A percentile compares a stretch with the other conserved stretches of the same genome.
Conservation (phyloP, 2,329 filamentous ascomycete genomes). For the Monilinia vaccinii-corymbosi region DNA sequence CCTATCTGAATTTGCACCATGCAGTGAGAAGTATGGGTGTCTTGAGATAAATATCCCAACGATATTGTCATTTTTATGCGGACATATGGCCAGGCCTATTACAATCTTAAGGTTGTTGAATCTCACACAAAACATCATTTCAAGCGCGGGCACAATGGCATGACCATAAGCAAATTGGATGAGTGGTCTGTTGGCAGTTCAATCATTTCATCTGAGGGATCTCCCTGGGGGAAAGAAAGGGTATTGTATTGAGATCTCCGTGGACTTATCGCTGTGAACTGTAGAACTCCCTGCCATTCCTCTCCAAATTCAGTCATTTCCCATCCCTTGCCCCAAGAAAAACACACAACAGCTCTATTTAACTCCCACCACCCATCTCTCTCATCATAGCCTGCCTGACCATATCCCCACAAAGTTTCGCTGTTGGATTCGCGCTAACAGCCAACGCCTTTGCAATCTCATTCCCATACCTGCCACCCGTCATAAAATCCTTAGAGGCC, state of each 20-base stretch:
- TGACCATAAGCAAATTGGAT: not conserved
- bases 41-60: not conserved
- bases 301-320: not conserved
- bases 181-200: not conserved
- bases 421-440: constrained; percentile 57
- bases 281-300: not conserved
- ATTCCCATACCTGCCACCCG: constrained; percentile 56
- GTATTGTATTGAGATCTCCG: not conserved
- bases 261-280: not conserved
- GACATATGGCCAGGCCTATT: not conserved
- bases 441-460: constrained; percentile 55
- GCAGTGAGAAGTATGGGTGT: not conserved
- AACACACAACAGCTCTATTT: not conserved
- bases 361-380: constrained; percentile 38
- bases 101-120: not conserved
- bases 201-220: not conserved
- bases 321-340: not conserved
- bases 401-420: constrained; percentile 61
- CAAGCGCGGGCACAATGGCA: not conserved
- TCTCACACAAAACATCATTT: not conserved
- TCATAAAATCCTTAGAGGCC: constrained; percentile 53
- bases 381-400: constrained; percentile 61
- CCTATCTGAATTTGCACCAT: not conserved
- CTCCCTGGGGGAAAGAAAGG: not conserved
- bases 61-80: not conserved